Percentiles rank a stretch among this genome's conserved stretches.
phyloP scores from a whole-genome alignment of 192 early-diverging fungal species.

The Podila minutissima region DNA sequence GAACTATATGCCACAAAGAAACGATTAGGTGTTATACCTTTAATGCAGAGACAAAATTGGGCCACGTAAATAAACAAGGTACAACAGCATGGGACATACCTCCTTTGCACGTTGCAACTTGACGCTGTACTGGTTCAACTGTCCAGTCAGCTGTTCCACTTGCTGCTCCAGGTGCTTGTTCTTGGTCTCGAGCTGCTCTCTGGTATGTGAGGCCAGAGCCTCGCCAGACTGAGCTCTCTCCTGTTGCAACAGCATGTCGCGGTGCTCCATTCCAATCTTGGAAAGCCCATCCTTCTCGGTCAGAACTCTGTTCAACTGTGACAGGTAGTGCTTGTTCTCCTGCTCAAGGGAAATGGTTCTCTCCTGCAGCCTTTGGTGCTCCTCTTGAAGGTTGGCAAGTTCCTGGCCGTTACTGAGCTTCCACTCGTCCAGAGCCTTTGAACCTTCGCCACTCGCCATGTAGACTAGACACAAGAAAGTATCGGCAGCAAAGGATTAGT shows the following conservation, averaged over 20 bases:
- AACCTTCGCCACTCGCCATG: slow-evolving; percentile 31
- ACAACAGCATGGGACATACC: not conserved
- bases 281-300: slow-evolving; percentile 69
- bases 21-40: not conserved
- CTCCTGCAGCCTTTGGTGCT: slow-evolving; percentile 48
- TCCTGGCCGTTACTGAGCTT: slow-evolving; percentile 32
- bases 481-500: not conserved
- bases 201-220: slow-evolving; percentile 27
- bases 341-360: slow-evolving; percentile 19
- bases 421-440: slow-evolving; percentile 29
- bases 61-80: not conserved
- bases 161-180: slow-evolving; percentile 46
- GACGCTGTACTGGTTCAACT: slow-evolving; percentile 26
- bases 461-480: slow-evolving; percentile 6
- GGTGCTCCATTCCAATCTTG: slow-evolving; percentile 57
- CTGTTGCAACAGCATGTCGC: slow-evolving; percentile 62
- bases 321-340: slow-evolving; percentile 43
- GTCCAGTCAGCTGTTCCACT: slow-evolving; percentile 27
- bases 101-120: slow-evolving; percentile 40
- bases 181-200: slow-evolving; percentile 48
- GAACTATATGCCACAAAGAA: slow-evolving; percentile 37
- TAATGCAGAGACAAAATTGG: slow-evolving; percentile 31
- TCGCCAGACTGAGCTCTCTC: slow-evolving; percentile 53
- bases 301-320: slow-evolving; percentile 64
- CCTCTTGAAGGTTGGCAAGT: slow-evolving; percentile 44